phyloP scores from a whole-genome alignment of 805 yeast genomes.

The Millerago galiae region DNA sequence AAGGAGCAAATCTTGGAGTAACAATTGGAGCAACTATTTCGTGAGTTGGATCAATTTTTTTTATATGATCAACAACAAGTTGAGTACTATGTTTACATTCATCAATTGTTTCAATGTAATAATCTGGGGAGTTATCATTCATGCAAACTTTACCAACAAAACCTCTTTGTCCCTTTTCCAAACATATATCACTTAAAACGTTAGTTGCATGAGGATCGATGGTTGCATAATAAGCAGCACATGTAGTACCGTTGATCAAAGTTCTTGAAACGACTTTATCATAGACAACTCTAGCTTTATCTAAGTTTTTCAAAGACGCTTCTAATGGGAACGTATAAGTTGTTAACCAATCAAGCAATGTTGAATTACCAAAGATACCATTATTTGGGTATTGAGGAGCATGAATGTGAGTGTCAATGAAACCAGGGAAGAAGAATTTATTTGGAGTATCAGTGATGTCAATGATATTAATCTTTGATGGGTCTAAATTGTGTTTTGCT shows the following conservation, averaged over 20 bases:
- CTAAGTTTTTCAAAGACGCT: constrained; percentile 48
- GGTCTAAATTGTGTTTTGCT: constrained; percentile 10
- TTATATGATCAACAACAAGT: constrained; percentile 51
- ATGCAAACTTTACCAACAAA: constrained; percentile 91
- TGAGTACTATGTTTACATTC: constrained; percentile 50
- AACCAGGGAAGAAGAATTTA: constrained; percentile 74
- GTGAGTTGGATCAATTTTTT: constrained; percentile 43
- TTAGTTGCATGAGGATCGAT: constrained; percentile 74
- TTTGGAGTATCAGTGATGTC: constrained; percentile 31
- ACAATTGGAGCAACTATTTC: constrained; percentile 63
- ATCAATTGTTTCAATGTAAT: constrained; percentile 52
- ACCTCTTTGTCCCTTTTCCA: constrained; percentile 74
- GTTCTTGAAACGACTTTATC: constrained; percentile 62
- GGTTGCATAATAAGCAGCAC: constrained; percentile 89
- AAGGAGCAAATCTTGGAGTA: constrained; percentile 93
- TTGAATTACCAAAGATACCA: constrained; percentile 80
- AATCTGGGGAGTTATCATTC: constrained; percentile 77
- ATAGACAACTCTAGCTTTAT: constrained; percentile 58
- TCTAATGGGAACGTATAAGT: constrained; percentile 89
- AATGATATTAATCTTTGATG: constrained; percentile 27
- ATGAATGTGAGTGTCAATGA: constrained; percentile 77
- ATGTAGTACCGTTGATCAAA: constrained; percentile 77
- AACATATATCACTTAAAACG: constrained; percentile 65
- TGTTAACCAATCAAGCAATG: constrained; percentile 83
- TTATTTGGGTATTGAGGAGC: constrained; percentile 80